Conservation (phyloP, 1,284 basidiomycete species). For the Sporisorium graminicola region DNA sequence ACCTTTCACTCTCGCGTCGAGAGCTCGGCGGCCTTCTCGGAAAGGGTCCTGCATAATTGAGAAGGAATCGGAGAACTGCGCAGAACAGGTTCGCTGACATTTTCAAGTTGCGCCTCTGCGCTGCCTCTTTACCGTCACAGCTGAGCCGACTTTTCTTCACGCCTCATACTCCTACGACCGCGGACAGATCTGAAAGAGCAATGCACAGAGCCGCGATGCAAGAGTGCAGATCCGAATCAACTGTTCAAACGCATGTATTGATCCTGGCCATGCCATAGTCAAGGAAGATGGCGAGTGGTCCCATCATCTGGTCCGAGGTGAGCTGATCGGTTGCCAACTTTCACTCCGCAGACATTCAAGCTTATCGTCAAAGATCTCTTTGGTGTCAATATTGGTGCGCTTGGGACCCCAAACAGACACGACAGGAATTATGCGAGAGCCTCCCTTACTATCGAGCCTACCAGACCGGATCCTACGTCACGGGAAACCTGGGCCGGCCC, state of each 20-base stretch:
- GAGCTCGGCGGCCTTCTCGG: background rate
- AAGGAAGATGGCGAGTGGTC: slow-evolving; percentile 22
- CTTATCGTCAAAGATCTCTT: no score
- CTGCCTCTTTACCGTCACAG: background rate
- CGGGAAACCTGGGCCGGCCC: slow-evolving; percentile 11
- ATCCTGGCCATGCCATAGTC: background rate
- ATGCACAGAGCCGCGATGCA: background rate
- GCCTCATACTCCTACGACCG: background rate
- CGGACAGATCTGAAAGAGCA: background rate
- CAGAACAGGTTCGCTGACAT: slow-evolving; percentile 1
- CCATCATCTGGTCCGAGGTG: slow-evolving; percentile 41
- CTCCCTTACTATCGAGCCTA: slow-evolving; percentile 57
- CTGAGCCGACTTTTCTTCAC: background rate
- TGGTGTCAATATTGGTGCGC: no score
- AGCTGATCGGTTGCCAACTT: background rate
- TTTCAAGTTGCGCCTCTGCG: background rate
- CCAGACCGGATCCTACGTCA: slow-evolving; percentile 49
- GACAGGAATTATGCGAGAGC: slow-evolving; percentile 57
- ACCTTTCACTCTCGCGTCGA: background rate
- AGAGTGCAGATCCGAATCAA: background rate
- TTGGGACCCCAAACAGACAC: slow-evolving; percentile 6
- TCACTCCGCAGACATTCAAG: no score
- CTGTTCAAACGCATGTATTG: background rate
- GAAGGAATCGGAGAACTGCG: background rate
- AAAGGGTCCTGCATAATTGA: slow-evolving; percentile 1